A percentile compares a stretch with the other conserved stretches of the same genome.
phyloP scores from a whole-genome alignment of 306 rosid genomes.

The Vachellia pachyceras region DNA sequence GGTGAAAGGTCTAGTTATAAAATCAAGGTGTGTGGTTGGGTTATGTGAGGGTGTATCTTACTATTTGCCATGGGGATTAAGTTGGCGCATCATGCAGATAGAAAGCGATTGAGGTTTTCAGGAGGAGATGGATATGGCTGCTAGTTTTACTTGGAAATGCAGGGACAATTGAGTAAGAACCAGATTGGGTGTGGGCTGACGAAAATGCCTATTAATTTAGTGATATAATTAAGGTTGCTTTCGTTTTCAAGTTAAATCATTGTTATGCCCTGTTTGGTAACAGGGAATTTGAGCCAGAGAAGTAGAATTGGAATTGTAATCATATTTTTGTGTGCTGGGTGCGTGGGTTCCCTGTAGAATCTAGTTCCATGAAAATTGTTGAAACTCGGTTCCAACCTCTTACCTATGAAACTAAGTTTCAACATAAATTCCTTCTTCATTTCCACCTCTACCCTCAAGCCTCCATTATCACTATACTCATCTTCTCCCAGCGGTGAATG shows the following conservation, averaged over 20 bases:
- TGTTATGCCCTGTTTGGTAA: no score
- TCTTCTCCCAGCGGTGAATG: no score
- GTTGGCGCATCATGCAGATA: constrained; percentile 24
- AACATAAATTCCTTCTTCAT: no score
- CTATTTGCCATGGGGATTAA: constrained; percentile 17
- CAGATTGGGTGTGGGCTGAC: constrained; percentile 27
- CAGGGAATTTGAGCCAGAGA: no score
- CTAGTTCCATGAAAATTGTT: no score
- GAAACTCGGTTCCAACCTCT: no score
- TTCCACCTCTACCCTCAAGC: no score
- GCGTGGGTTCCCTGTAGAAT: no score
- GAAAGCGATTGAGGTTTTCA: background rate
- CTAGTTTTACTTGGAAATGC: constrained; percentile 30
- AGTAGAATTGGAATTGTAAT: no score
- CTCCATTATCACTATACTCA: no score
- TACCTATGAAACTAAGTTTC: no score
- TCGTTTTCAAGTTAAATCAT: background rate
- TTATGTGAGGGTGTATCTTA: constrained; percentile 5
- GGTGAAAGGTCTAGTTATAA: constrained; percentile 31
- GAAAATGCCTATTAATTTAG: background rate
- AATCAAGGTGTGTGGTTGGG: constrained; percentile 17
- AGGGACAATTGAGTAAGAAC: constrained; percentile 28
- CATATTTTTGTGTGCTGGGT: no score
- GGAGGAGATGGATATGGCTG: constrained; percentile 16
- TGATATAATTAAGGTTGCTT: background rate